phyloP scores from a whole-genome alignment of 345 rosid genomes.

The Arabis hirsuta region DNA sequence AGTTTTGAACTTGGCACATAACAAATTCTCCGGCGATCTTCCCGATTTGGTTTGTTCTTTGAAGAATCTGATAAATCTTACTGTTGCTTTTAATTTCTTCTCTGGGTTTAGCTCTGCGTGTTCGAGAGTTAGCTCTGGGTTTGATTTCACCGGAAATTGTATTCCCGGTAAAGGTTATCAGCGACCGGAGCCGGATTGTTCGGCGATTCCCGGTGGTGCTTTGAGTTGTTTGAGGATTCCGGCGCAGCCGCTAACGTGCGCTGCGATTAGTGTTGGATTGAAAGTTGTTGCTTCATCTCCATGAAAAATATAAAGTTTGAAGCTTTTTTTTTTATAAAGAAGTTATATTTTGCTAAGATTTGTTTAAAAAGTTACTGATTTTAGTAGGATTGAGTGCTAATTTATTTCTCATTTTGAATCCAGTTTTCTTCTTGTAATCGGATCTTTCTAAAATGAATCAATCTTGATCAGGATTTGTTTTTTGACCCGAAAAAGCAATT shows the following conservation, averaged over 20 bases:
- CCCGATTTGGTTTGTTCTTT: constrained; percentile 76
- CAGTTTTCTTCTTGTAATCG: not conserved
- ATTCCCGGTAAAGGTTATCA: constrained; percentile 78
- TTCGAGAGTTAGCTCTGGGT: constrained; percentile 58
- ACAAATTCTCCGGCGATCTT: constrained; percentile 72
- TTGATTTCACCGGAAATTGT: constrained; percentile 78
- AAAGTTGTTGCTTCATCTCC: constrained; percentile 16
- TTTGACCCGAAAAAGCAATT: not conserved
- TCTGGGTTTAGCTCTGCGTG: constrained; percentile 91
- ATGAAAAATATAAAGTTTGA: constrained; percentile 18
- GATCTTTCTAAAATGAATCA: not conserved
- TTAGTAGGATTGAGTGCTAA: constrained; percentile 14
- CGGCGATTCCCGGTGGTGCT: constrained; percentile 61
- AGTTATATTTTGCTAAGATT: not conserved
- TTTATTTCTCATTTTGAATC: not conserved
- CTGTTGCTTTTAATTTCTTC: constrained; percentile 87
- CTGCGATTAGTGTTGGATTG: constrained; percentile 46
- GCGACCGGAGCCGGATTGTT: constrained; percentile 79
- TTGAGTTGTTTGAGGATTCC: constrained; percentile 88
- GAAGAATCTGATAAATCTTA: constrained; percentile 64
- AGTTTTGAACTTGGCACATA: constrained; percentile 80
- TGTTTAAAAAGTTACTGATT: constrained; percentile 21
- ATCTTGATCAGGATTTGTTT: not conserved
- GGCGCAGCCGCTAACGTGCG: constrained; percentile 67
- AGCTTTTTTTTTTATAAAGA: not conserved